Evolutionary conservation across 495 filamentous ascomycete genomes (phyloP), one percentile per base, ranked within the genome.

Genomic region (Chaetomidium leptoderma): DNA sequence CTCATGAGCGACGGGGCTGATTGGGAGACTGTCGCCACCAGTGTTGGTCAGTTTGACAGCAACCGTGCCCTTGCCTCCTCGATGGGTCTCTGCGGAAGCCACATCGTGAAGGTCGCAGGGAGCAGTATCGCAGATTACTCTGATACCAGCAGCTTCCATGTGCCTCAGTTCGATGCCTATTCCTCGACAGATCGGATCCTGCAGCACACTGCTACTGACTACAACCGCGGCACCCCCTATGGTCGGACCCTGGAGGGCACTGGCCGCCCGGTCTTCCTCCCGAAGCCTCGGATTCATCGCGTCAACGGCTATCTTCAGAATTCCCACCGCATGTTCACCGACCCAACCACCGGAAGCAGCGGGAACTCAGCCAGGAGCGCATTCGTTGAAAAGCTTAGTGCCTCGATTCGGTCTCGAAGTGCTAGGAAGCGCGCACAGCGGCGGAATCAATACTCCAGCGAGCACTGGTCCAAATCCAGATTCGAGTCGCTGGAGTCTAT

Each of bases 101-200:
- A 45, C 6, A 16, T 30, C 1, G 26, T 52, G 33, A 68, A 72
- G 54, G 24, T 35, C 11, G 65, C 72, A 3, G 72, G 73, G n/a
- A 72, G 70, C 57, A 74, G 73, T 39, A 62, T 75, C 33, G 74
- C 73, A 0, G 63, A 72, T 44, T 70, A 58, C 35, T 75, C 72
- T 0, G 71, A 76, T 23, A 55, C 61, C 10, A 62, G 52, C 23
- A 54, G 57, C 24, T 51, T 64, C 32, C 33, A 42, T 17, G 26
- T 9, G 5, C 33, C 35, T 21, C 29, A 23, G 7, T 42, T 44
- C 21, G 53, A 64, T 30, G 44, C 17, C 4, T 65, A 63, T 37
- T 36, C 55, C 21, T 71, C 66, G 2, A 59, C 51, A 1, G 64
- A 68, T 7, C 63, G 54, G 6, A 66, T 74, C n/a, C 8, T 74